These are phyloP conservation scores for Aspergillus sp. DNA, from an alignment of 2,329 filamentous ascomycete genomes.

Conservation along the genomic window DNA sequence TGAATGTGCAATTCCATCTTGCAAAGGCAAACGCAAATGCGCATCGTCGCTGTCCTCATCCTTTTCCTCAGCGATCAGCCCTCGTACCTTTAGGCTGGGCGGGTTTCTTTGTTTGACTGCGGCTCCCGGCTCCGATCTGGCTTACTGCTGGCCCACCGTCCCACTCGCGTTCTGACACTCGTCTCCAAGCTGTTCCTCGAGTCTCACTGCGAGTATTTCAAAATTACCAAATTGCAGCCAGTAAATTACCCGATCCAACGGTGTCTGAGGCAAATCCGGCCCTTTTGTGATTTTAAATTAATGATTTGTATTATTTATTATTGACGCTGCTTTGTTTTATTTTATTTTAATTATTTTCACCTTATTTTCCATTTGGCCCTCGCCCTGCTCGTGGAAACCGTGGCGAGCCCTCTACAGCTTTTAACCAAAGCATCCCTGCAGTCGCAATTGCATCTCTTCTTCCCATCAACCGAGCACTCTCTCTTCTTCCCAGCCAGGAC, in stretches of 20 bases:
- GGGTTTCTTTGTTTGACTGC: neutral
- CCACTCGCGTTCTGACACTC: neutral
- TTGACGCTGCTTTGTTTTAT: neutral
- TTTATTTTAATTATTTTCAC: neutral
- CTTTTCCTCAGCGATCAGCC: neutral
- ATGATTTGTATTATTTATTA: conserved; percentile 1
- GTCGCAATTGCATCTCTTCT: neutral
- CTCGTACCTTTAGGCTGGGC: neutral
- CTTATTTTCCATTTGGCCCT: conserved; percentile 5
- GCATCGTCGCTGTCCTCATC: neutral
- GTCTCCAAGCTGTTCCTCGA: neutral
- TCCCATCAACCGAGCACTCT: neutral
- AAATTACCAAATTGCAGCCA: neutral
- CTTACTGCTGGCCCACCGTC: too few relatives aligned
- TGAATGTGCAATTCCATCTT: too few relatives aligned
- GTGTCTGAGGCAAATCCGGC: neutral
- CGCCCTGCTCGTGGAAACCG: neutral
- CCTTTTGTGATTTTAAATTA: neutral
- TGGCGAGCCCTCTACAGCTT: neutral
- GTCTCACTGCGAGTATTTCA: neutral
- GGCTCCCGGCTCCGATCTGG: neutral
- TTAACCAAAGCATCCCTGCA: neutral
- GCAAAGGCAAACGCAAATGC: too few relatives aligned
- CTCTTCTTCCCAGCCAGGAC: neutral
- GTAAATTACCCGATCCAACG: neutral